Conservation (phyloP, 306 rosid species). For the Gastrolobium bilobum region DNA sequence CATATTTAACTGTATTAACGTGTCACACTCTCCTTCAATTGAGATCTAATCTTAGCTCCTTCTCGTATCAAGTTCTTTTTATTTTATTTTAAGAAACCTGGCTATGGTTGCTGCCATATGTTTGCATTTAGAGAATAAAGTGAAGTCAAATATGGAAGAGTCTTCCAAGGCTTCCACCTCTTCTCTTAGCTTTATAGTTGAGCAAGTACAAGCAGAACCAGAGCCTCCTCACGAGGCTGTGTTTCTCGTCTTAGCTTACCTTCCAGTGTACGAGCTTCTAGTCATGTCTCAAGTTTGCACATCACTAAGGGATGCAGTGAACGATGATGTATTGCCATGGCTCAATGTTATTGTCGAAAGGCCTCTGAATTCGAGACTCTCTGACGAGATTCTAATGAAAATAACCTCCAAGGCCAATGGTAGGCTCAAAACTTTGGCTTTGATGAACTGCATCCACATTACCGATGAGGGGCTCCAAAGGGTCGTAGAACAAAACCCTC, state of each 20-base stretch:
- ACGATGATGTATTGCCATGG: conserved; percentile 76
- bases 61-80: background rate
- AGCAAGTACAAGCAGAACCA: conserved; percentile 33
- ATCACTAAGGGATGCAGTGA: conserved; percentile 69
- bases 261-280: conserved; percentile 75
- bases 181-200: conserved; percentile 18
- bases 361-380: conserved; percentile 63
- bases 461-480: conserved; percentile 74
- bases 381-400: conserved; percentile 57
- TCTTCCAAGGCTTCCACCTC: conserved; percentile 28
- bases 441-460: conserved; percentile 65
- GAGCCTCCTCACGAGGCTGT: conserved; percentile 69
- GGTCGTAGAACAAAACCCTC: conserved; percentile 66
- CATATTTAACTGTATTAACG: background rate
- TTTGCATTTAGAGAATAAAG: background rate
- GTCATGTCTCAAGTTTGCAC: conserved; percentile 67
- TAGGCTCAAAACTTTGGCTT: conserved; percentile 63
- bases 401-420: conserved; percentile 75
- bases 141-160: conserved; percentile 45
- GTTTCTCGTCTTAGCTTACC: conserved; percentile 66
- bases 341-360: conserved; percentile 61
- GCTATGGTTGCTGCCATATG: background rate
- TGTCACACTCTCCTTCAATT: background rate
- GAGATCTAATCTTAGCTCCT: no score
- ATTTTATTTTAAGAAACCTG: no score